Conservation (phyloP, 441 rosid genomes). For the Gossypium aridum region DNA sequence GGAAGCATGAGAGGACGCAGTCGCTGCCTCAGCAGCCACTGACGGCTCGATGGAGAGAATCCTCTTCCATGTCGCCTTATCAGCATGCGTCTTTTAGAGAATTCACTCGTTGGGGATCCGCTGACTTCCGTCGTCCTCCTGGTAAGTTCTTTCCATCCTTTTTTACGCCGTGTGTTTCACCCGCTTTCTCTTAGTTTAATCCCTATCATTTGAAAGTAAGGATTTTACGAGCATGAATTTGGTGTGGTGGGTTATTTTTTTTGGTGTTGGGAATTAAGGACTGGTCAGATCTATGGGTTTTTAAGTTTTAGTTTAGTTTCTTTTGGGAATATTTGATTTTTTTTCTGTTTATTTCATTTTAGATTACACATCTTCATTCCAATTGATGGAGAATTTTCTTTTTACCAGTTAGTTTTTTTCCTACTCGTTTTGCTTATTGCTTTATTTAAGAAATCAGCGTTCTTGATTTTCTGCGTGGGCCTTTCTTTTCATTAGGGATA, state of each 20-base stretch:
- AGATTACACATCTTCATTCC: not conserved
- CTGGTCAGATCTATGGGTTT: constrained; percentile 16
- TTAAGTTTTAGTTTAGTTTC: constrained; percentile 2
- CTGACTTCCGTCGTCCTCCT: constrained; percentile 74
- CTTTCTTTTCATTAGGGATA: not conserved
- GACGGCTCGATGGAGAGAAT: constrained; percentile 72
- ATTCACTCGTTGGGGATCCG: constrained; percentile 63
- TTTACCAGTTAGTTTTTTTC: not conserved
- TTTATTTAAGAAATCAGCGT: not conserved
- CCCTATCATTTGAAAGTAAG: not conserved
- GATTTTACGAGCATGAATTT: not conserved
- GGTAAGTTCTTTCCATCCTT: constrained; percentile 34
- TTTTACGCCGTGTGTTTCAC: not conserved
- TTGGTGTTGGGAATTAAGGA: not conserved
- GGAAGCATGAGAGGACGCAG: constrained; percentile 85
- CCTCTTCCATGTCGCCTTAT: constrained; percentile 30
- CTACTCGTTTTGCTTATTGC: not conserved
- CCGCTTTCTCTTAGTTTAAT: not conserved
- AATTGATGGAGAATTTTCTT: not conserved
- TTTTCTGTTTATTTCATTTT: not conserved
- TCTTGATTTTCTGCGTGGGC: not conserved
- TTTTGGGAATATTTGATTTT: not conserved
- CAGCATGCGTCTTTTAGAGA: constrained; percentile 51
- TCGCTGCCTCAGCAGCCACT: constrained; percentile 36
- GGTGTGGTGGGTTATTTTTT: not conserved